These are phyloP conservation scores for Colletotrichum shisoi DNA, from an alignment of 2,329 filamentous ascomycete genomes.

Conservation along the genomic window DNA sequence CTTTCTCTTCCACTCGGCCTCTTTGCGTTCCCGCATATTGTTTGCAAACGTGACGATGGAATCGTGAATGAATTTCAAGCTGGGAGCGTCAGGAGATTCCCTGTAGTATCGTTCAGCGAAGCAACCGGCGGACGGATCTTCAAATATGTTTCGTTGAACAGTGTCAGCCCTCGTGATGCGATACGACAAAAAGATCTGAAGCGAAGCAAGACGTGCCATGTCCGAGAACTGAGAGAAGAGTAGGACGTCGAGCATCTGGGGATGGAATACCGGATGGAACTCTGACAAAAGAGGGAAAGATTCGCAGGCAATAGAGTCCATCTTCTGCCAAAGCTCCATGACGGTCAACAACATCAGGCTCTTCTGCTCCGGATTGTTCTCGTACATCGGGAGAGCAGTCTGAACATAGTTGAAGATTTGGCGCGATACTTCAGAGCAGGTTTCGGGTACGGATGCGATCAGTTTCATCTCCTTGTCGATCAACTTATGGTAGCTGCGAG, in stretches of 20 bases:
- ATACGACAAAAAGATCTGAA: slow-evolving; percentile 50
- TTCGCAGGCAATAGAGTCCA: slow-evolving; percentile 59
- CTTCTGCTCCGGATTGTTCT: slow-evolving; percentile 56
- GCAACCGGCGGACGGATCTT: slow-evolving; percentile 47
- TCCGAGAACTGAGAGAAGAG: slow-evolving; percentile 57
- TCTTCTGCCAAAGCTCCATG: slow-evolving; percentile 65
- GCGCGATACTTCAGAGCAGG: slow-evolving; percentile 44
- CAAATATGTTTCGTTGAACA: slow-evolving; percentile 56
- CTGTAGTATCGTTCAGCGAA: slow-evolving; percentile 45
- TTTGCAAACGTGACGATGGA: slow-evolving; percentile 43
- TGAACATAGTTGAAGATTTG: slow-evolving; percentile 50
- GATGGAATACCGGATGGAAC: slow-evolving; percentile 60
- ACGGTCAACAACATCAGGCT: slow-evolving; percentile 62
- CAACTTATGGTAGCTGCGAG: slow-evolving; percentile 38
- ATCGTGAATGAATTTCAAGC: slow-evolving; percentile 39
- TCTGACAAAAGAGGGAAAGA: slow-evolving; percentile 58
- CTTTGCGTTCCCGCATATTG: slow-evolving; percentile 42
- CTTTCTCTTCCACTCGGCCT: slow-evolving; percentile 47
- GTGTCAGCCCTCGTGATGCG: slow-evolving; percentile 44
- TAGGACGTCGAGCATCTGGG: slow-evolving; percentile 62
- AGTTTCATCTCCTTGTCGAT: slow-evolving; percentile 37
- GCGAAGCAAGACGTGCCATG: slow-evolving; percentile 57
- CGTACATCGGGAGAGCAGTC: slow-evolving; percentile 50
- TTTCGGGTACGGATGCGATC: neutral
- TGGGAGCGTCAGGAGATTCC: slow-evolving; percentile 38